Percentiles rank a stretch among this genome's conserved stretches.
Conservation (phyloP, 257 asterid genomes). For the Solanum habrochaites region DNA sequence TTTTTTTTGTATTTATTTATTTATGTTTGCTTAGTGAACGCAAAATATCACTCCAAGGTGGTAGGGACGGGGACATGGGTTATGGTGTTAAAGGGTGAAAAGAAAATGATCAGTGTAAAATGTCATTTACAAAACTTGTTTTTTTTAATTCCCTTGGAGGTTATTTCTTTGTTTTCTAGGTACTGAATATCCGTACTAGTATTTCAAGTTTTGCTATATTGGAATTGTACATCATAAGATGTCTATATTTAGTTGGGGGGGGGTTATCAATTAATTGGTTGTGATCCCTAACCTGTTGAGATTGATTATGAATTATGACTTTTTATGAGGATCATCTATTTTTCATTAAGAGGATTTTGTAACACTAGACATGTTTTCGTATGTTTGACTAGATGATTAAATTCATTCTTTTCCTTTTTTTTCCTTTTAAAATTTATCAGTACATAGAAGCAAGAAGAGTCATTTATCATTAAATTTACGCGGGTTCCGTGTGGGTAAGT, state of each 20-base stretch:
- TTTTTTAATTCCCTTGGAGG: background rate
- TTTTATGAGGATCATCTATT: background rate
- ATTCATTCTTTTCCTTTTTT: background rate
- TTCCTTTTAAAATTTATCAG: no score
- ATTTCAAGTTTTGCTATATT: no score
- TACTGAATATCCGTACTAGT: background rate
- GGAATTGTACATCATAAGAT: background rate
- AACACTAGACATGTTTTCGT: background rate
- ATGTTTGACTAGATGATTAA: background rate
- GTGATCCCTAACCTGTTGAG: background rate
- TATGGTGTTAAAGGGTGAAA: background rate
- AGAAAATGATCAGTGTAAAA: fast-evolving
- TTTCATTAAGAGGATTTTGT: background rate
- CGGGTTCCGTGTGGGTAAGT: background rate
- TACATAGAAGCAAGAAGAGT: background rate
- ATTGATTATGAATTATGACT: background rate
- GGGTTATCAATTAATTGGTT: background rate
- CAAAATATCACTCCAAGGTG: background rate
- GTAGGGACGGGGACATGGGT: background rate
- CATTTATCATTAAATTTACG: background rate
- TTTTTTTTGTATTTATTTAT: no score
- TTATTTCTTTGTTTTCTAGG: background rate
- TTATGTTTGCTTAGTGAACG: background rate
- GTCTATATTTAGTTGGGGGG: background rate
- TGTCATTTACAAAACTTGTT: background rate